phyloP scores from a whole-genome alignment of 2,329 filamentous ascomycete genomes.

The Aciculosporium take region DNA sequence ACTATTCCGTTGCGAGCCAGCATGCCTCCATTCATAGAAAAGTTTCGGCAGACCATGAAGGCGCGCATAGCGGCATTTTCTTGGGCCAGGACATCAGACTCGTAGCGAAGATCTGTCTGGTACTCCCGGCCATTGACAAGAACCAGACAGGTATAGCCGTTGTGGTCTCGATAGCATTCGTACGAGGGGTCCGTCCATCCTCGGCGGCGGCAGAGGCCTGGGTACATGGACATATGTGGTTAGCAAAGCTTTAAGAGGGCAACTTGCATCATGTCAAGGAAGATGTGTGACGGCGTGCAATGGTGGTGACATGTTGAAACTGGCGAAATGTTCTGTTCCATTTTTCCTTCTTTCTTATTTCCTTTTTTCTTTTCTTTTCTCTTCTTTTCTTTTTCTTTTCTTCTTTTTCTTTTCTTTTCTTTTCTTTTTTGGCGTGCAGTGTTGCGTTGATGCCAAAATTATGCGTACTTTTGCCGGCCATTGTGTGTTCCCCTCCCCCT shows the following conservation, averaged over 20 bases:
- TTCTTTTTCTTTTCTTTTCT: no score
- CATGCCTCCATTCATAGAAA: slow-evolving; percentile 94
- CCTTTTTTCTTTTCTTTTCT: no score
- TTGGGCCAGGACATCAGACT: slow-evolving; percentile 67
- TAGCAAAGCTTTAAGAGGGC: not conserved
- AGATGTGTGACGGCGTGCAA: not conserved
- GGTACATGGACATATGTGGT: not conserved
- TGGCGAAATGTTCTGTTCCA: not conserved
- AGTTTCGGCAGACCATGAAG: slow-evolving; percentile 96
- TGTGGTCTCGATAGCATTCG: slow-evolving; percentile 60
- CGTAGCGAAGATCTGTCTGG: slow-evolving; percentile 76
- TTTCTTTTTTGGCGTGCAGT: no score
- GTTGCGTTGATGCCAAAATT: no score
- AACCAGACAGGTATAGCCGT: slow-evolving; percentile 77
- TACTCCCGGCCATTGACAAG: slow-evolving; percentile 95
- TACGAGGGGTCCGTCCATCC: slow-evolving; percentile 88
- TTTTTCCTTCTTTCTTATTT: no score
- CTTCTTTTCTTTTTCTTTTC: no score
- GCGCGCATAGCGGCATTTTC: slow-evolving; percentile 92
- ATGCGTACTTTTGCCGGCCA: not conserved
- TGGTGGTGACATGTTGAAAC: not conserved
- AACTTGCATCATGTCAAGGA: not conserved
- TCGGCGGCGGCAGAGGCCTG: slow-evolving; percentile 86
- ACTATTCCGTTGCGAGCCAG: slow-evolving; percentile 54
- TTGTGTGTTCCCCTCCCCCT: no score